These are phyloP conservation scores for Lentinus polychrous DNA, from an alignment of 1,284 basidiomycete genomes.

Conservation along the genomic window DNA sequence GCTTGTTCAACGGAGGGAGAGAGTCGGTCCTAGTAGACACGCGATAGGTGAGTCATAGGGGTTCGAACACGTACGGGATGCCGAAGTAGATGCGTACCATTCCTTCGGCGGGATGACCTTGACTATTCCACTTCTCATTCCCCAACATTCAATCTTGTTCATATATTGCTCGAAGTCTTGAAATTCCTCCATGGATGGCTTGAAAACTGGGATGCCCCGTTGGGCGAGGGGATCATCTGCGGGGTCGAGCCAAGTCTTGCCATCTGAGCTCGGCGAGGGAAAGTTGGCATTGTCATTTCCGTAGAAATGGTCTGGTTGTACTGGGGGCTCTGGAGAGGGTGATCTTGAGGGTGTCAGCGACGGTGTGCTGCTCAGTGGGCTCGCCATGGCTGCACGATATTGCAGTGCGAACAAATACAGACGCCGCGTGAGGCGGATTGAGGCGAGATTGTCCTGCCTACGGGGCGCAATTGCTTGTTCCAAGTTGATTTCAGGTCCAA, in stretches of 20 bases:
- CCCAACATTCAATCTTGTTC: constrained; percentile 82
- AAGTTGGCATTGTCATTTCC: constrained; percentile 41
- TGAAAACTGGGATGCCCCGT: constrained; percentile 91
- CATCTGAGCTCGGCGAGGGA: constrained; percentile 52
- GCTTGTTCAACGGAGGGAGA: constrained; percentile 61
- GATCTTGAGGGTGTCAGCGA: constrained; percentile 51
- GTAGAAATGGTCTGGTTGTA: constrained; percentile 82
- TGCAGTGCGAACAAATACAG: too few relatives aligned
- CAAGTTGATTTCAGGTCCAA: not conserved
- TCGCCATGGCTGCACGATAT: constrained; percentile 15
- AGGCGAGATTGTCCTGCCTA: too few relatives aligned
- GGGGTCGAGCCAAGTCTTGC: constrained; percentile 63
- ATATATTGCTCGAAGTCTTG: constrained; percentile 86
- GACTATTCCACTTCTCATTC: constrained; percentile 81
- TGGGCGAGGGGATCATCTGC: constrained; percentile 79
- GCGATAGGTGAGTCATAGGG: not conserved
- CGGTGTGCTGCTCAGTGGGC: constrained; percentile 26
- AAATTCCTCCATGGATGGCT: constrained; percentile 85
- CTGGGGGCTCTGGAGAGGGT: constrained; percentile 38
- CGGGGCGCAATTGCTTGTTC: not conserved
- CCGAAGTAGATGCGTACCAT: constrained; percentile 55
- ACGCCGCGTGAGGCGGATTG: too few relatives aligned
- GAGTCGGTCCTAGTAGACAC: constrained; percentile 52
- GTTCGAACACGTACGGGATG: not conserved
- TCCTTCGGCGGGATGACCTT: constrained; percentile 92